Conservation (phyloP, 331 rosid species). For the Saraca asoca region DNA sequence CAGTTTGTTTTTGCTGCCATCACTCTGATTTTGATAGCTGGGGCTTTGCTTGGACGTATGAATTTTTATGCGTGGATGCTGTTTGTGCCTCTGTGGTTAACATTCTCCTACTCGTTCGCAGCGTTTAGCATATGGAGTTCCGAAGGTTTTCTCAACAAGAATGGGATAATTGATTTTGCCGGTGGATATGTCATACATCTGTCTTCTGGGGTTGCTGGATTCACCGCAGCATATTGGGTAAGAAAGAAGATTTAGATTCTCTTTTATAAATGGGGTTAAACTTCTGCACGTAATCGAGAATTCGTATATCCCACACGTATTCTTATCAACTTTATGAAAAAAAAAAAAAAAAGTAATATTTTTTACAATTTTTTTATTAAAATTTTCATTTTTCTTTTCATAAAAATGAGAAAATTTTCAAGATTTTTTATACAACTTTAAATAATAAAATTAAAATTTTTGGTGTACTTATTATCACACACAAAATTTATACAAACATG, state of each 20-base stretch:
- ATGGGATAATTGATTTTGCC: slow-evolving; percentile 46
- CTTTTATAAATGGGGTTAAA: too few relatives aligned
- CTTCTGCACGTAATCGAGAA: too few relatives aligned
- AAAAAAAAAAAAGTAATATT: too few relatives aligned
- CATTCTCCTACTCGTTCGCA: slow-evolving; percentile 46
- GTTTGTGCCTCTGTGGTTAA: slow-evolving; percentile 58
- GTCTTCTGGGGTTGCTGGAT: slow-evolving; percentile 58
- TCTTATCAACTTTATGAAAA: too few relatives aligned
- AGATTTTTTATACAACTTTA: too few relatives aligned
- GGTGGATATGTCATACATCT: slow-evolving; percentile 57
- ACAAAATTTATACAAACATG: too few relatives aligned
- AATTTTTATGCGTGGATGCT: slow-evolving; percentile 58
- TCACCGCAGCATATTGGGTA: slow-evolving; percentile 60
- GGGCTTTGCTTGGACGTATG: slow-evolving; percentile 54
- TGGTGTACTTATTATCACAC: too few relatives aligned
- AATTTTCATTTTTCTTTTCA: too few relatives aligned
- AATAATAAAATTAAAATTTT: too few relatives aligned
- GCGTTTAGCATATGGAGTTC: slow-evolving; percentile 54
- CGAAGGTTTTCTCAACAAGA: slow-evolving; percentile 28
- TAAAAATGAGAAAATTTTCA: too few relatives aligned
- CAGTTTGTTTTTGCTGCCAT: slow-evolving; percentile 52
- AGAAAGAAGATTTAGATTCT: background rate
- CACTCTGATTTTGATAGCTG: slow-evolving; percentile 52
- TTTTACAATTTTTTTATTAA: too few relatives aligned
- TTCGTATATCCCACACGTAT: too few relatives aligned